phyloP scores from a whole-genome alignment of 2,329 filamentous ascomycete genomes.

The Cryphonectria naterciae region DNA sequence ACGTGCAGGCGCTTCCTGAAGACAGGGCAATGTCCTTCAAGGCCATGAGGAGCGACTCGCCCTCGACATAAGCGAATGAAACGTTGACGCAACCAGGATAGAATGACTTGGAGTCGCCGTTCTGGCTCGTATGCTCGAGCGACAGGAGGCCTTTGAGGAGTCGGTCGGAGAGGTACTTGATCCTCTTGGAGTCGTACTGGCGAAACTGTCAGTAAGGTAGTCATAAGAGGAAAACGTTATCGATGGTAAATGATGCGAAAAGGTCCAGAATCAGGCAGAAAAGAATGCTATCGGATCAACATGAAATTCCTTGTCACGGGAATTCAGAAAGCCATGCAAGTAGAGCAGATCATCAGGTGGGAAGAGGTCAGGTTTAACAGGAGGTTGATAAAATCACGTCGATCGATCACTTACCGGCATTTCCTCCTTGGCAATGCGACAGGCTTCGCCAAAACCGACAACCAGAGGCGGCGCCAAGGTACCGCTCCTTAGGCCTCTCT shows the following conservation, averaged over 20 bases:
- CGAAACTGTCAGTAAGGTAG: conserved; percentile 17
- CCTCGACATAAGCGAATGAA: conserved; percentile 97
- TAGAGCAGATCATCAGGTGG: conserved; percentile 77
- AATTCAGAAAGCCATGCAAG: conserved; percentile 91
- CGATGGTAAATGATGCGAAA: conserved; percentile 7
- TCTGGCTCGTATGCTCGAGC: conserved; percentile 90
- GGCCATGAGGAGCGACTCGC: conserved; percentile 96
- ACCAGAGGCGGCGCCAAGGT: conserved; percentile 87
- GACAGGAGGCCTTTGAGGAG: conserved; percentile 80
- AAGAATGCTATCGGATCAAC: conserved; percentile 69
- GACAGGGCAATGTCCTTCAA: conserved; percentile 97
- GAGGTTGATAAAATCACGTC: background rate
- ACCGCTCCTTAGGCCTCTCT: conserved; percentile 91
- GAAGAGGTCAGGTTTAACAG: conserved; percentile 21
- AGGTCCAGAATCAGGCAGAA: conserved; percentile 54
- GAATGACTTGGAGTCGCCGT: conserved; percentile 80
- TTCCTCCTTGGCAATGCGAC: conserved; percentile 86
- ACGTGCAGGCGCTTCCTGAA: conserved; percentile 95
- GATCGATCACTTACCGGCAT: conserved; percentile 71
- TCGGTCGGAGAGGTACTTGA: conserved; percentile 80
- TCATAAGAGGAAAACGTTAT: conserved; percentile 6
- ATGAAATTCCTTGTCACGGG: conserved; percentile 62
- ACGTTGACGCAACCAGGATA: conserved; percentile 98
- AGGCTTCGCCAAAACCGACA: conserved; percentile 94
- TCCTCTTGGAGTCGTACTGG: conserved; percentile 89